These are phyloP conservation scores for Paraleonurus japonicus DNA, from an alignment of 257 asterid species.

Conservation along the genomic window DNA sequence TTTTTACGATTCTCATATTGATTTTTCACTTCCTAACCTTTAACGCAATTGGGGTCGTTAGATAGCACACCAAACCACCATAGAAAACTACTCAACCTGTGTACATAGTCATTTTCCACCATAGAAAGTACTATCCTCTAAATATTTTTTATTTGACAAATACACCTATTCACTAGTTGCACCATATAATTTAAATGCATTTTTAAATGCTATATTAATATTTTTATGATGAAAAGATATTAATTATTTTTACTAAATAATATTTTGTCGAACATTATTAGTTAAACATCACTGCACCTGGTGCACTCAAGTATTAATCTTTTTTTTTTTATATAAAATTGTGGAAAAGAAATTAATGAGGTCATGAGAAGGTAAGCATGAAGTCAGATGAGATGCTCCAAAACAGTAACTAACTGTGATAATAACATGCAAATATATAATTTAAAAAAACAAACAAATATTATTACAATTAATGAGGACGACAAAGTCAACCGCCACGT, in stretches of 20 bases:
- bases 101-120: not conserved
- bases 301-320: too few species aligned
- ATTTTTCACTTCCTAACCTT: not conserved
- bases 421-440: not conserved
- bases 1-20: not conserved
- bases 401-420: not conserved
- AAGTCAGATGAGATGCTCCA: conserved; percentile 6
- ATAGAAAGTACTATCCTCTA: not conserved
- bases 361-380: conserved; percentile 32
- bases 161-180: too few species aligned
- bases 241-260: too few species aligned
- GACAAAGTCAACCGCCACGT: conserved; percentile 39
- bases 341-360: not conserved
- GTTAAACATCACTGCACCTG: too few species aligned
- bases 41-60: not conserved
- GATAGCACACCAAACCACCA: not conserved
- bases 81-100: not conserved
- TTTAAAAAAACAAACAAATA: not conserved
- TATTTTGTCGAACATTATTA: too few species aligned
- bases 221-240: too few species aligned
- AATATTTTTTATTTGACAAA: too few species aligned
- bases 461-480: not conserved
- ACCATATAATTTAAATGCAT: too few species aligned
- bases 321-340: too few species aligned
- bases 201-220: too few species aligned